phyloP scores from a whole-genome alignment of 306 rosid species.

The Gillenia trifoliata region DNA sequence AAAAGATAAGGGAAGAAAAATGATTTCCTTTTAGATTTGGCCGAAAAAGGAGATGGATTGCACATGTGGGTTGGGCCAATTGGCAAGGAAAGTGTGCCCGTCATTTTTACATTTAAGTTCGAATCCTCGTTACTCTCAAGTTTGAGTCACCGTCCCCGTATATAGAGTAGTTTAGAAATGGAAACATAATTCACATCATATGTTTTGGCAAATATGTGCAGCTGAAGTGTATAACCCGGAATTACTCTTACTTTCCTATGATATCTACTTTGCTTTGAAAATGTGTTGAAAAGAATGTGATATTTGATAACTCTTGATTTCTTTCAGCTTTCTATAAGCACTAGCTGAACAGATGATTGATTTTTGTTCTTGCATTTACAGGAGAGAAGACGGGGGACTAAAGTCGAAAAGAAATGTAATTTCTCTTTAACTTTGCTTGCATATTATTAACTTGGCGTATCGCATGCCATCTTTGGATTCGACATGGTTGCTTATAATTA shows the following conservation, averaged over 20 bases:
- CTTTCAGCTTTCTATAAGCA: background rate
- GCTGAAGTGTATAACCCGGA: background rate
- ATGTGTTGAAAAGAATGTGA: background rate
- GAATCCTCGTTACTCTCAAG: background rate
- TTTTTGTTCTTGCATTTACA: conserved; percentile 36
- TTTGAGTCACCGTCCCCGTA: background rate
- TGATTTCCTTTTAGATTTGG: background rate
- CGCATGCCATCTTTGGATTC: background rate
- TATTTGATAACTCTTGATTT: background rate
- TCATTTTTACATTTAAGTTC: background rate
- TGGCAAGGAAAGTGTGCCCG: background rate
- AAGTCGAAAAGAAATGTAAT: conserved; percentile 57
- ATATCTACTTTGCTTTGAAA: background rate
- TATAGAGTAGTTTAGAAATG: background rate
- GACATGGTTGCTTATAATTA: too few species aligned
- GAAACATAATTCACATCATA: background rate
- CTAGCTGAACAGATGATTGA: conserved; percentile 16
- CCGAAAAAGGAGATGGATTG: background rate
- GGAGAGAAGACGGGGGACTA: conserved; percentile 45
- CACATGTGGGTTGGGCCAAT: background rate
- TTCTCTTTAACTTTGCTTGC: conserved; percentile 11
- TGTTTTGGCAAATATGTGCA: background rate
- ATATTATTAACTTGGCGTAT: background rate
- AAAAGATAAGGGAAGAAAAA: background rate
- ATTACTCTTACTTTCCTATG: background rate